Conservation (phyloP, 2,329 filamentous ascomycete species). For the Colletotrichum limetticola region DNA sequence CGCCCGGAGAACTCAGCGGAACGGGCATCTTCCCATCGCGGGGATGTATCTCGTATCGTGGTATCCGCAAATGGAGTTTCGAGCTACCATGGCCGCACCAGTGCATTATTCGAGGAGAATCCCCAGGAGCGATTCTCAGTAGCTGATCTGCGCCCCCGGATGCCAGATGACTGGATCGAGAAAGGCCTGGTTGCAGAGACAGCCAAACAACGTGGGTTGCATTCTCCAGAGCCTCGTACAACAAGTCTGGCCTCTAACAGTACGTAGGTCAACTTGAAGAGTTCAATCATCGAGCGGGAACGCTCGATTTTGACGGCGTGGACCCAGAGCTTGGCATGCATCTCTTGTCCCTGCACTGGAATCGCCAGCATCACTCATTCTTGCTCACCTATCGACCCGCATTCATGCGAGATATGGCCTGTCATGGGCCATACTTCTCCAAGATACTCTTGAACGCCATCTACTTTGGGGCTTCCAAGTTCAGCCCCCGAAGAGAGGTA, state of each 20-base stretch:
- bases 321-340: constrained; percentile 63
- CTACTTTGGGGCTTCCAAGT: constrained; percentile 57
- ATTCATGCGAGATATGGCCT: constrained; percentile 65
- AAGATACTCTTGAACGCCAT: constrained; percentile 66
- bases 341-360: constrained; percentile 62
- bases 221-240: neutral
- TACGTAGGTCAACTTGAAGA: constrained; percentile 56
- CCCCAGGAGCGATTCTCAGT: constrained; percentile 34
- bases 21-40: constrained; percentile 8
- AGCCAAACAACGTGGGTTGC: constrained; percentile 50
- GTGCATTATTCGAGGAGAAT: constrained; percentile 57
- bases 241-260: neutral
- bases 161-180: constrained; percentile 53
- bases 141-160: constrained; percentile 37
- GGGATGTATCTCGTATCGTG: constrained; percentile 48
- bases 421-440: constrained; percentile 65
- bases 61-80: constrained; percentile 52
- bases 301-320: constrained; percentile 66
- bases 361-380: constrained; percentile 61
- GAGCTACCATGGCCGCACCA: constrained; percentile 61
- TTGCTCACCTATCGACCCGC: constrained; percentile 62
- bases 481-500: constrained; percentile 56
- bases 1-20: neutral
- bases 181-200: constrained; percentile 59
- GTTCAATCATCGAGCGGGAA: constrained; percentile 55